phyloP scores from a whole-genome alignment of 2,329 filamentous ascomycete species.

The Pestalotiopsis sp. region DNA sequence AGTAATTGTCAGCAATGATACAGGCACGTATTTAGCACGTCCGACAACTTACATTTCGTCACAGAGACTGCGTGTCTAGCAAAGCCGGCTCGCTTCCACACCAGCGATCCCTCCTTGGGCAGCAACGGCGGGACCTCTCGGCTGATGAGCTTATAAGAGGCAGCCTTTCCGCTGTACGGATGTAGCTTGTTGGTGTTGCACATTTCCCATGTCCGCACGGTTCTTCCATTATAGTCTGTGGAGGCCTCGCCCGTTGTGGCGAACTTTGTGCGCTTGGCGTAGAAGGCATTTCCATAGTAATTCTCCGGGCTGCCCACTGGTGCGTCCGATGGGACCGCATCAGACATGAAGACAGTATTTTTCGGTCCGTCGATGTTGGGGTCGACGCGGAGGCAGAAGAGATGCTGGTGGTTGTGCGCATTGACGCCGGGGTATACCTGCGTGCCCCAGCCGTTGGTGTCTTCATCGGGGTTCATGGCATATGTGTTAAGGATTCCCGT shows the following conservation, averaged over 20 bases:
- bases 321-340: slow-evolving; percentile 69
- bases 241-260: slow-evolving; percentile 66
- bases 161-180: slow-evolving; percentile 80
- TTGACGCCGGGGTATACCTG: slow-evolving; percentile 88
- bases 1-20: no score
- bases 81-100: slow-evolving; percentile 89
- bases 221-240: slow-evolving; percentile 80
- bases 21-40: not conserved
- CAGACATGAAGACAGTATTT: slow-evolving; percentile 84
- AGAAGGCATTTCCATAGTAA: slow-evolving; percentile 88
- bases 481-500: slow-evolving; percentile 95
- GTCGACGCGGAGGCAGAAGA: slow-evolving; percentile 88
- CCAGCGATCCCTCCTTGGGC: slow-evolving; percentile 77
- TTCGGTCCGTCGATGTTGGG: slow-evolving; percentile 82
- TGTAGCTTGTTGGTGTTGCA: slow-evolving; percentile 82
- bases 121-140: slow-evolving; percentile 77
- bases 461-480: slow-evolving; percentile 75
- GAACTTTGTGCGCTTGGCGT: slow-evolving; percentile 79
- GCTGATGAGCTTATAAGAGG: slow-evolving; percentile 86
- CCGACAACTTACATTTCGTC: slow-evolving; percentile 70
- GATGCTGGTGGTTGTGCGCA: slow-evolving; percentile 93
- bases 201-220: slow-evolving; percentile 87
- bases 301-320: slow-evolving; percentile 81
- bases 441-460: slow-evolving; percentile 84
- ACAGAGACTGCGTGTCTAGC: slow-evolving; percentile 86